Evolutionary conservation across 352 stramenopile genomes (phyloP).

Genomic region (Globisporangium polare): DNA sequence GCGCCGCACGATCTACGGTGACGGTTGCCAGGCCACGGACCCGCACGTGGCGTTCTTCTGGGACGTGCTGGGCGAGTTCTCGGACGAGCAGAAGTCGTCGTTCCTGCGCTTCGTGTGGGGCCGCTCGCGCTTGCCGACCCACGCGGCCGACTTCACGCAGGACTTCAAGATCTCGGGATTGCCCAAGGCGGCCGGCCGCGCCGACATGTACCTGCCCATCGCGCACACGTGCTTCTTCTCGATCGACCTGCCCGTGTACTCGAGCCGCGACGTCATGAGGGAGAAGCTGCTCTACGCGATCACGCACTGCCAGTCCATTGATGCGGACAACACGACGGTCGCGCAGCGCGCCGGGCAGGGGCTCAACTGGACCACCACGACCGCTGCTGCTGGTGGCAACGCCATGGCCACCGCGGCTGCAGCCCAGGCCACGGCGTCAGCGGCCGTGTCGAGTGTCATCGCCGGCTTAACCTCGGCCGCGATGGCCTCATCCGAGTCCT

Average conservation of each 20-base stretch:
- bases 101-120: conserved; percentile 89
- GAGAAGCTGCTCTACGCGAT: conserved; percentile 88
- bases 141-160: conserved; percentile 86
- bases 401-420: background rate
- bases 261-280: conserved; percentile 67
- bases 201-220: conserved; percentile 83
- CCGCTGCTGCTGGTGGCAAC: conserved; percentile 10
- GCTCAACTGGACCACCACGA: conserved; percentile 73
- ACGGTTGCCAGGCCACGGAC: conserved; percentile 83
- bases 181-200: conserved; percentile 65
- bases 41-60: conserved; percentile 90
- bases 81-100: conserved; percentile 85
- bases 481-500: conserved; percentile 2
- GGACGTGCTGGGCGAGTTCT: conserved; percentile 86
- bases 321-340: conserved; percentile 88
- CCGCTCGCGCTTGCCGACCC: conserved; percentile 84
- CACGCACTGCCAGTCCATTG: conserved; percentile 85
- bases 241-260: conserved; percentile 80
- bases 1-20: conserved; percentile 86
- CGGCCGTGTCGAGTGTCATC: conserved; percentile 64
- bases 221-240: conserved; percentile 91
- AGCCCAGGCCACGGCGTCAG: conserved; percentile 30
- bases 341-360: conserved; percentile 81
- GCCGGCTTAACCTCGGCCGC: conserved; percentile 35
- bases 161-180: conserved; percentile 88